Evolutionary conservation across 2,329 filamentous ascomycete species (phyloP).

Genomic region (Colletotrichum abscissum): DNA sequence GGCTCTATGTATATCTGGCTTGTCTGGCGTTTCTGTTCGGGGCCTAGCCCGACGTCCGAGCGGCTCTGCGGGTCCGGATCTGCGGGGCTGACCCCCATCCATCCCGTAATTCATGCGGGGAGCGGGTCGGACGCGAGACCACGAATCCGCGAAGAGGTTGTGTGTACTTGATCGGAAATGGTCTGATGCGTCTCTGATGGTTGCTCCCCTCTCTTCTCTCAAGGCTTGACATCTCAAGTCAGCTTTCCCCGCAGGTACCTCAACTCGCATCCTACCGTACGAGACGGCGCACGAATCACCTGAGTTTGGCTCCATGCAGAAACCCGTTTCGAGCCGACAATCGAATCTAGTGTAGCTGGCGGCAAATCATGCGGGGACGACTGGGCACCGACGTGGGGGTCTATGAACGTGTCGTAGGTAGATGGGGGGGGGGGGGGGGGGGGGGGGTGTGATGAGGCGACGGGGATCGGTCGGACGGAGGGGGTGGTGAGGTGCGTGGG

Average conservation of each 20-base stretch:
- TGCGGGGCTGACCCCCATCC: slow-evolving; percentile 25
- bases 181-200: not conserved
- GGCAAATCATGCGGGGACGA: slow-evolving; percentile 5
- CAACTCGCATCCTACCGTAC: not conserved
- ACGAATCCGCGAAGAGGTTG: not conserved
- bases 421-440: not conserved
- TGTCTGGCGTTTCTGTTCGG: not conserved
- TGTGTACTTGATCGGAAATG: not conserved
- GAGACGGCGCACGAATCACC: slow-evolving; percentile 14
- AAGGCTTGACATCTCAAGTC: not conserved
- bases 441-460: no score
- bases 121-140: slow-evolving; percentile 2
- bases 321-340: slow-evolving; percentile 5
- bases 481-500: no score
- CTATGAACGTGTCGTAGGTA: not conserved
- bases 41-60: not conserved
- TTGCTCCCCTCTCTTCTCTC: not conserved
- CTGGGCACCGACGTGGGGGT: slow-evolving; percentile 9
- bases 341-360: not conserved
- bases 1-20: not conserved
- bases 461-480: no score
- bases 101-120: not conserved
- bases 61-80: slow-evolving; percentile 23
- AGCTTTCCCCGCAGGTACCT: slow-evolving; percentile 18
- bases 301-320: slow-evolving; percentile 10